phyloP scores from a whole-genome alignment of 2,329 filamentous ascomycete genomes.

The Colletotrichum acutatum region DNA sequence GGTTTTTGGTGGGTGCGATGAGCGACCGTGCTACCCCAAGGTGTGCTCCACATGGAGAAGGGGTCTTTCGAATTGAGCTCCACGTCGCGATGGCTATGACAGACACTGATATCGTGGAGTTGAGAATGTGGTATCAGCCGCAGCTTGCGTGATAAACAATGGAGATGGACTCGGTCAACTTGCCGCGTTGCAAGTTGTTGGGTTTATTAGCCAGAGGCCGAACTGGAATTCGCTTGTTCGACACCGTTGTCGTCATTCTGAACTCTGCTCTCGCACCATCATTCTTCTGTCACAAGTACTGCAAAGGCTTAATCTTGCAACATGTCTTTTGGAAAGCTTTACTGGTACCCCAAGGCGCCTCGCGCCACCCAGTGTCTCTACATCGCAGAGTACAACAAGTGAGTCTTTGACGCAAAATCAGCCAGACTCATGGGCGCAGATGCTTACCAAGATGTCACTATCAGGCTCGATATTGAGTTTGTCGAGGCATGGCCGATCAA shows the following conservation, averaged over 20 bases:
- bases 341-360: conserved; percentile 27
- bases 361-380: conserved; percentile 27
- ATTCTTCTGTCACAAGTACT: background rate
- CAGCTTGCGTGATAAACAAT: background rate
- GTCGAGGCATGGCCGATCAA: conserved; percentile 30
- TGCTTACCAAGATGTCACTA: background rate
- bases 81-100: background rate
- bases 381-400: conserved; percentile 28
- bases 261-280: no score
- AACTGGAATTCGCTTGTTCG: background rate
- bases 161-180: conserved; percentile 3
- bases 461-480: conserved; percentile 20
- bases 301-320: background rate
- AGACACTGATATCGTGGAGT: background rate
- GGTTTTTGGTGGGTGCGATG: conserved; percentile 2
- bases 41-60: conserved; percentile 27
- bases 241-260: background rate
- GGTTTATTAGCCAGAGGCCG: background rate
- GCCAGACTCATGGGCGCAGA: accelerated
- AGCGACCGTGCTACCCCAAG: conserved; percentile 4
- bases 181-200: background rate
- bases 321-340: conserved; percentile 26
- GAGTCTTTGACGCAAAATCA: background rate
- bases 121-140: background rate
- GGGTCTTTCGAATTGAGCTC: conserved; percentile 10